These are phyloP conservation scores for Ilyonectria robusta DNA, from an alignment of 2,329 filamentous ascomycete species.

Conservation along the genomic window DNA sequence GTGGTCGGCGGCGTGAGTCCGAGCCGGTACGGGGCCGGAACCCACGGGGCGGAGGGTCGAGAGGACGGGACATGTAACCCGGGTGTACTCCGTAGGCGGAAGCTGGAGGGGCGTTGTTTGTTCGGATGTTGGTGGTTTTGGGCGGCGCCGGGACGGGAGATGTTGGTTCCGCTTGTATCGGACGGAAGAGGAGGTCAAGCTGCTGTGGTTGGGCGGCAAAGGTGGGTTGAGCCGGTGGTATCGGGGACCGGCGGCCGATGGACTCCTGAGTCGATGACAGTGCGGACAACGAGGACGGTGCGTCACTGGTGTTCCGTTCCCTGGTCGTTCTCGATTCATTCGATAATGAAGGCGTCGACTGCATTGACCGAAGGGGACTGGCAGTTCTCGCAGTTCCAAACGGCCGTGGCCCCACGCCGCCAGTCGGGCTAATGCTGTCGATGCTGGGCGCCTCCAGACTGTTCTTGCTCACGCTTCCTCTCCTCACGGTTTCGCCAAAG, in stretches of 20 bases:
- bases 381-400: constrained; percentile 41
- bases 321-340: constrained; percentile 38
- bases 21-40: constrained; percentile 47
- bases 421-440: constrained; percentile 39
- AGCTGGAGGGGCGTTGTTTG: constrained; percentile 23
- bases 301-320: constrained; percentile 43
- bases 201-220: not conserved
- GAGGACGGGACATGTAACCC: constrained; percentile 41
- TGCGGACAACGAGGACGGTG: constrained; percentile 41
- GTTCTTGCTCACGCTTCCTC: constrained; percentile 36
- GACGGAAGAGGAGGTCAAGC: constrained; percentile 29
- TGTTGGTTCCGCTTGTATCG: constrained; percentile 23
- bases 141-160: constrained; percentile 28
- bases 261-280: constrained; percentile 32
- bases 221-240: constrained; percentile 4
- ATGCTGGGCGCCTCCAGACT: constrained; percentile 35
- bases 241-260: constrained; percentile 12
- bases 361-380: constrained; percentile 44
- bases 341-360: constrained; percentile 41
- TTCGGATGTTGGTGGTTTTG: constrained; percentile 29
- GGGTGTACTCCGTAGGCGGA: constrained; percentile 20
- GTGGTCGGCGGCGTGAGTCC: constrained; percentile 41
- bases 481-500: constrained; percentile 53
- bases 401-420: constrained; percentile 35
- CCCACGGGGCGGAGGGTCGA: constrained; percentile 45